phyloP scores from a whole-genome alignment of 2,329 filamentous ascomycete genomes.

The Aspergillus fijiensis region DNA sequence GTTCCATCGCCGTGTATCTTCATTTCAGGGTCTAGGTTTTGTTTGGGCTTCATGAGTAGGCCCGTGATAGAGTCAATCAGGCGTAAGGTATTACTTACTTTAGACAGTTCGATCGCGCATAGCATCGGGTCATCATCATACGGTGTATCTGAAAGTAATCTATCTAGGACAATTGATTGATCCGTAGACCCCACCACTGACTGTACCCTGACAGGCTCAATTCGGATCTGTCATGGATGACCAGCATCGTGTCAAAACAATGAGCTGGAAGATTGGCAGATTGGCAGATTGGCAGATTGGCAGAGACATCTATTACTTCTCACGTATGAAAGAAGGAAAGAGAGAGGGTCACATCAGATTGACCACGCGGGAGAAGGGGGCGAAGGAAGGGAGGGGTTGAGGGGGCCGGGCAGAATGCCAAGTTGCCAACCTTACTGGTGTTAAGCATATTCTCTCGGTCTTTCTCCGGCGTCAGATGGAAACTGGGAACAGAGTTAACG shows the following conservation, averaged over 20 bases:
- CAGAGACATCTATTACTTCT: neutral
- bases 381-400: neutral
- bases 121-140: neutral
- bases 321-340: neutral
- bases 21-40: neutral
- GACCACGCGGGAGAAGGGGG: neutral
- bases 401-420: constrained; percentile 23
- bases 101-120: too few relatives aligned
- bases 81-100: too few relatives aligned
- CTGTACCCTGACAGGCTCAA: neutral
- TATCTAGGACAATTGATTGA: neutral
- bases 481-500: neutral
- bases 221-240: neutral
- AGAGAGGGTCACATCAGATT: neutral
- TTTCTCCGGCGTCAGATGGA: constrained; percentile 27
- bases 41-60: neutral
- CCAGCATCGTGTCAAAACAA: neutral
- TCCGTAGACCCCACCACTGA: neutral
- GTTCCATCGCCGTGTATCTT: neutral
- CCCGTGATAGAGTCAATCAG: neutral
- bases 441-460: constrained; percentile 38
- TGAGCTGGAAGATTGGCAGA: neutral
- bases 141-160: neutral
- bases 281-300: neutral
- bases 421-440: constrained; percentile 40